Evolutionary conservation across 257 asterid genomes (phyloP).

Genomic region (Solanum lycopersicoides): DNA sequence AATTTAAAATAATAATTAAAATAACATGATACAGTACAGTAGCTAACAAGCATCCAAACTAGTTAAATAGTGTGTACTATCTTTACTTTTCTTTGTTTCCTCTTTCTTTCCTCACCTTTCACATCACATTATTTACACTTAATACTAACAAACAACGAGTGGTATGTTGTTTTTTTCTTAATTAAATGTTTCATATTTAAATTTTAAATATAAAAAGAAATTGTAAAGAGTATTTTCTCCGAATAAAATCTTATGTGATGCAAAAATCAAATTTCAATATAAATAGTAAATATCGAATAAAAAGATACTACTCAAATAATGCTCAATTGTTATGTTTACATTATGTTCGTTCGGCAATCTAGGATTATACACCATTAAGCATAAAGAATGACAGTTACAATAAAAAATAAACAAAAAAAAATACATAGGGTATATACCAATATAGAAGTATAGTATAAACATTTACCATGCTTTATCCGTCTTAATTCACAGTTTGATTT

Average conservation of each 20-base stretch:
- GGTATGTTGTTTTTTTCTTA: too few relatives aligned
- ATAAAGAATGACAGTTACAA: not conserved
- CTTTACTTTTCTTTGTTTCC: not conserved
- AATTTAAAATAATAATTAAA: too few relatives aligned
- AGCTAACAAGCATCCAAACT: not conserved
- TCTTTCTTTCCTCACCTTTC: not conserved
- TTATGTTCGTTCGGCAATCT: not conserved
- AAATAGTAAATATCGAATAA: too few relatives aligned
- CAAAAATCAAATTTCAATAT: fast-evolving
- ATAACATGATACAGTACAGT: not conserved
- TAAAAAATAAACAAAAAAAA: not conserved
- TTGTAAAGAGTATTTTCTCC: fast-evolving
- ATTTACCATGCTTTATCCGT: too few relatives aligned
- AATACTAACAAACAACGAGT: not conserved
- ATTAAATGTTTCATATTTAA: too few relatives aligned
- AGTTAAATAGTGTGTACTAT: not conserved
- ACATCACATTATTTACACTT: not conserved
- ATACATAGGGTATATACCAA: not conserved
- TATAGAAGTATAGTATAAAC: not conserved
- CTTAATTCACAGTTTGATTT: too few relatives aligned
- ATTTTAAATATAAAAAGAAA: too few relatives aligned
- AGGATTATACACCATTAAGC: not conserved
- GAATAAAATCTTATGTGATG: fast-evolving
- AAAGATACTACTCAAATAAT: not conserved
- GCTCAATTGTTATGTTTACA: not conserved